Conservation (phyloP, 2,329 filamentous ascomycete genomes). For the Ophioceras dolichostomum region DNA sequence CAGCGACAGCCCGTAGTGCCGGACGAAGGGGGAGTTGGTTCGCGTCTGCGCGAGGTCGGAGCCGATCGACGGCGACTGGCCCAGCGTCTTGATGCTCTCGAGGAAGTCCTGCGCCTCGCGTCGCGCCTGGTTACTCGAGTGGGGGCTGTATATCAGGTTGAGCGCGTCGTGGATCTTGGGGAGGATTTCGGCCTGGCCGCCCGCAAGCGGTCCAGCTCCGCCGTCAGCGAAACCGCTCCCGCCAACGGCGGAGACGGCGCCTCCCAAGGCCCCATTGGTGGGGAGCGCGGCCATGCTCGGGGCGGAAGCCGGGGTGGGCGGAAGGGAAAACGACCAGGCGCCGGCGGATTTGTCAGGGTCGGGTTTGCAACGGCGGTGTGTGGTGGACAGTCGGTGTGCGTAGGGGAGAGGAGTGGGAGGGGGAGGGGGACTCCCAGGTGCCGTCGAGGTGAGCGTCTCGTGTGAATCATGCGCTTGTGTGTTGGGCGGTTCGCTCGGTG, state of each 20-base stretch:
- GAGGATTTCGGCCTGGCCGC: slow-evolving; percentile 24
- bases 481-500: too few relatives aligned
- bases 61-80: slow-evolving; percentile 73
- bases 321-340: too few relatives aligned
- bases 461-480: too few relatives aligned
- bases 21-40: slow-evolving; percentile 65
- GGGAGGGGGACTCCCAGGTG: too few relatives aligned
- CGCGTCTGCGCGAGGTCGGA: slow-evolving; percentile 69
- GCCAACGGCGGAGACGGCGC: too few relatives aligned
- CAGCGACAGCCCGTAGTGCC: slow-evolving; percentile 87
- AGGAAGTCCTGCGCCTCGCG: slow-evolving; percentile 76
- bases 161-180: slow-evolving; percentile 72
- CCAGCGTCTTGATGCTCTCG: slow-evolving; percentile 69
- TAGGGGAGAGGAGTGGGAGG: too few relatives aligned
- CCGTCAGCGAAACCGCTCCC: too few relatives aligned
- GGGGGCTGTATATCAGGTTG: slow-evolving; percentile 73
- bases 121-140: slow-evolving; percentile 69
- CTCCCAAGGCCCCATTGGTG: slow-evolving; percentile 1
- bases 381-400: too few relatives aligned
- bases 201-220: background rate
- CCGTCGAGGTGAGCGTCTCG: too few relatives aligned
- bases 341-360: too few relatives aligned
- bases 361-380: too few relatives aligned
- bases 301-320: background rate
- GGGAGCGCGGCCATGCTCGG: background rate